Evolutionary conservation across 129 eudicot species (phyloP).

Genomic region (Saposhnikovia divaricata): DNA sequence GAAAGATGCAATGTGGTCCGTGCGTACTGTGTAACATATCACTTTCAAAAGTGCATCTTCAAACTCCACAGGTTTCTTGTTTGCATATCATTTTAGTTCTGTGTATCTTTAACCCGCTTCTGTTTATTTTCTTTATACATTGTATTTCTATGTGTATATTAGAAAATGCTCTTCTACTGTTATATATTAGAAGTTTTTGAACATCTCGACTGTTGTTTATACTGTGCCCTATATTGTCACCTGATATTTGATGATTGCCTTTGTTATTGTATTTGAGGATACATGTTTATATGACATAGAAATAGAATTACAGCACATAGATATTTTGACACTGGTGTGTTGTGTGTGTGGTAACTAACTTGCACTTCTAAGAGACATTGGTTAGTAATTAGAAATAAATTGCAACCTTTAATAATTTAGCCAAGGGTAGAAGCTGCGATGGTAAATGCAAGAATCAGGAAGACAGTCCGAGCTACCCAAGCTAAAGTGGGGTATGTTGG

Average conservation of each 20-base stretch:
- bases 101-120: too few species aligned
- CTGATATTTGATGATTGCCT: not conserved
- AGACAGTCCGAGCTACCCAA: conserved; percentile 65
- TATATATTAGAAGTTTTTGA: too few species aligned
- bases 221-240: not conserved
- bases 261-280: not conserved
- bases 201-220: too few species aligned
- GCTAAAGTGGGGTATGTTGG: conserved; percentile 93
- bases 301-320: not conserved
- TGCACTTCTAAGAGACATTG: not conserved
- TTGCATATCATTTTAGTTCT: too few species aligned
- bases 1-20: not conserved
- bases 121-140: too few species aligned
- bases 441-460: conserved; percentile 92
- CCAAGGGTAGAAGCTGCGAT: conserved; percentile 98
- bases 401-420: conserved; percentile 16
- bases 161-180: too few species aligned
- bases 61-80: too few species aligned
- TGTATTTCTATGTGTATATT: too few species aligned
- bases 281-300: not conserved
- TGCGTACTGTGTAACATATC: not conserved
- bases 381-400: not conserved
- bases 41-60: too few species aligned
- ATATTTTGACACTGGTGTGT: not conserved
- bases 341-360: not conserved